A percentile compares a stretch with the other conserved stretches of the same genome.
Conservation (phyloP, 176 grass and related monocot genomes). For the Bromus sterilis region DNA sequence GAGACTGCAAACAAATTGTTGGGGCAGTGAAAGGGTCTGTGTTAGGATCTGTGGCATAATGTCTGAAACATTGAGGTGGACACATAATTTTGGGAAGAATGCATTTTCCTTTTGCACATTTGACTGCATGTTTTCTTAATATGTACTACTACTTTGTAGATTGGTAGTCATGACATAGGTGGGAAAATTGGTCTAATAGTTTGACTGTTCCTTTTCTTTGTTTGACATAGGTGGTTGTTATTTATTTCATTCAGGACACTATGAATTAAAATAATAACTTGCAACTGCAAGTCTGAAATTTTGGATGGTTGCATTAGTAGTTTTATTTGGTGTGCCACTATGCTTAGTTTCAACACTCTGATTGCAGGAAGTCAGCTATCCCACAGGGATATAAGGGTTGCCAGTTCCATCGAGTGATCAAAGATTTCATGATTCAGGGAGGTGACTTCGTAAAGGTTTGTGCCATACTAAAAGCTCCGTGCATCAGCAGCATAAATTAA, state of each 20-base stretch:
- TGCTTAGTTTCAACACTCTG: slow-evolving; percentile 1
- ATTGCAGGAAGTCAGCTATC: slow-evolving; percentile 58
- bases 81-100: background rate
- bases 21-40: background rate
- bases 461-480: background rate
- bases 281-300: background rate
- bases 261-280: background rate
- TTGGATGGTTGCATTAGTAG: background rate
- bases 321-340: background rate
- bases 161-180: background rate
- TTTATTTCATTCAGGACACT: slow-evolving; percentile 1
- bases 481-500: background rate
- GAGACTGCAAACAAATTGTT: too few relatives aligned
- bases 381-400: slow-evolving; percentile 83
- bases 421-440: slow-evolving; percentile 99
- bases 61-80: background rate
- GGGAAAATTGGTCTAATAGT: background rate
- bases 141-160: background rate
- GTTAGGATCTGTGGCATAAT: background rate
- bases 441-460: slow-evolving; percentile 96
- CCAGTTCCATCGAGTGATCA: slow-evolving; percentile 96
- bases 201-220: background rate
- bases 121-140: background rate
- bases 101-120: background rate
- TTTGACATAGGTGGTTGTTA: background rate